A percentile compares a stretch with the other conserved stretches of the same genome.
These are phyloP conservation scores for Seiridium cupressi DNA, from an alignment of 2,329 filamentous ascomycete species.

Conservation along the genomic window DNA sequence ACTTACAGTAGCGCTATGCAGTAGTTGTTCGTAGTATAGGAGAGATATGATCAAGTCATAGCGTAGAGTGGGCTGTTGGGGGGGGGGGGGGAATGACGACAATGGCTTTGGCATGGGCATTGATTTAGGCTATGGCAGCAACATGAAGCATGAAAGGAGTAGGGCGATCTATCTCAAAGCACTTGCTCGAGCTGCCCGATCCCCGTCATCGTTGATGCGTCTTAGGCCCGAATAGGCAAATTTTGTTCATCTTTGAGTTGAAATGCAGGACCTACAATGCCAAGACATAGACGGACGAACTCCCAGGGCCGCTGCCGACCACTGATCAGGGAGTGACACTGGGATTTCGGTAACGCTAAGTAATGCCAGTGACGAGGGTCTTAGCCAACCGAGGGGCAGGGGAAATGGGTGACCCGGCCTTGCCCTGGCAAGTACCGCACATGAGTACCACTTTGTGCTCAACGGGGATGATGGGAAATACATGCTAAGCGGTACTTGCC, in stretches of 20 bases:
- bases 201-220: not conserved
- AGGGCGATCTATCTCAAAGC: not conserved
- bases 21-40: constrained; percentile 21
- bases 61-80: not conserved
- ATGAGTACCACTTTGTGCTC: not conserved
- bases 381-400: not conserved
- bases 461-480: not conserved
- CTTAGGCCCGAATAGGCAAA: not conserved
- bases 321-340: not conserved
- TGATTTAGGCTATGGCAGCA: not conserved
- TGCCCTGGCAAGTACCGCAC: not conserved
- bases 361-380: no score
- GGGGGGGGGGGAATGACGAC: not conserved
- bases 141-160: not conserved
- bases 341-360: not conserved
- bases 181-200: not conserved
- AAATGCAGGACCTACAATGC: not conserved
- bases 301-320: constrained; percentile 4
- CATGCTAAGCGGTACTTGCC: not conserved
- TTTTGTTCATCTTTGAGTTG: not conserved
- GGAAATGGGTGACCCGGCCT: not conserved
- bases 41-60: not conserved
- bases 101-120: not conserved
- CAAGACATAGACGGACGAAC: constrained; percentile 6
- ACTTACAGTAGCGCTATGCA: constrained; percentile 14